phyloP scores from a whole-genome alignment of 345 rosid genomes.

The Eucalyptus tenuipes region DNA sequence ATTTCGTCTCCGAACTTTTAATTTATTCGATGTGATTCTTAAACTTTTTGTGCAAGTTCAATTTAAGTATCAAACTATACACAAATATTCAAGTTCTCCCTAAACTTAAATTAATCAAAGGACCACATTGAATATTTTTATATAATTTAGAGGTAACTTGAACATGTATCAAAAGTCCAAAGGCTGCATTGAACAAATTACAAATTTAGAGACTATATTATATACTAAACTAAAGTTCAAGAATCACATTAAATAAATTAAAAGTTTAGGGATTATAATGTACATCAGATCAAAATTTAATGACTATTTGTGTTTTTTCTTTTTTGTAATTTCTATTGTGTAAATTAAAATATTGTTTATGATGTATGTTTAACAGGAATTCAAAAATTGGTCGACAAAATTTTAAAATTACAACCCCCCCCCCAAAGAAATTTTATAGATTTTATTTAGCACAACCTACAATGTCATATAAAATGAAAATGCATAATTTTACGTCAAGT shows the following conservation, averaged over 20 bases:
- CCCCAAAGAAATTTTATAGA: not conserved
- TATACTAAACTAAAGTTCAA: accelerated
- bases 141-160: too few relatives aligned
- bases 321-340: not conserved
- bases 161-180: not conserved
- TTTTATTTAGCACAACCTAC: not conserved
- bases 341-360: not conserved
- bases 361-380: not conserved
- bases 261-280: too few relatives aligned
- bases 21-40: too few relatives aligned
- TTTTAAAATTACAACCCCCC: not conserved
- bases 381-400: not conserved
- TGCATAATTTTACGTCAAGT: not conserved
- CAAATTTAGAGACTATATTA: too few relatives aligned
- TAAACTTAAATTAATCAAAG: not conserved
- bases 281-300: too few relatives aligned
- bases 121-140: not conserved
- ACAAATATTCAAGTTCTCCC: too few relatives aligned
- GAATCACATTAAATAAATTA: too few relatives aligned
- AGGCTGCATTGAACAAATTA: too few relatives aligned
- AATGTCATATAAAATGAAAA: not conserved
- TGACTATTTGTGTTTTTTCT: not conserved
- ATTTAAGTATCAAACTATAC: too few relatives aligned
- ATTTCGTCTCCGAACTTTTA: accelerated
- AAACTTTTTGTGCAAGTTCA: too few relatives aligned